A percentile compares a stretch with the other conserved stretches of the same genome.
Conservation (phyloP, 2,329 filamentous ascomycete genomes). For the Stemphylium beticola region DNA sequence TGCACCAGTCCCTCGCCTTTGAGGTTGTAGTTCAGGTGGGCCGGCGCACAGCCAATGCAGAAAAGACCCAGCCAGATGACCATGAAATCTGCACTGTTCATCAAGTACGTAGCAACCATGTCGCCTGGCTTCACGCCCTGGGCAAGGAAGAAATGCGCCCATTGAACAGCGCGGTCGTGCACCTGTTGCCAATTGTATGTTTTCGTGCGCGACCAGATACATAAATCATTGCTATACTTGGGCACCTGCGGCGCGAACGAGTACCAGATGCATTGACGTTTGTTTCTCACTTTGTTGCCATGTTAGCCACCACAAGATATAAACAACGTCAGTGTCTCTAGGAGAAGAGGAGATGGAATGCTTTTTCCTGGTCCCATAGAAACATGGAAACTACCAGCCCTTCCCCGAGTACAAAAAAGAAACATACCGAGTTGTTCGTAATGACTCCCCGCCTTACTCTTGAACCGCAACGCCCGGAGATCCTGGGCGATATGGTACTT, state of each 20-base stretch:
- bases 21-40: slow-evolving; percentile 73
- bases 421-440: slow-evolving; percentile 39
- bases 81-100: slow-evolving; percentile 70
- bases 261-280: slow-evolving; percentile 41
- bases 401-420: no score
- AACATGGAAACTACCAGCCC: no score
- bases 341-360: background rate
- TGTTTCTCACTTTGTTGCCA: slow-evolving; percentile 48
- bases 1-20: slow-evolving; percentile 67
- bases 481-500: slow-evolving; percentile 72
- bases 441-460: slow-evolving; percentile 46
- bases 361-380: background rate
- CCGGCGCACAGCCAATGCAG: slow-evolving; percentile 70
- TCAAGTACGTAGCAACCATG: slow-evolving; percentile 69
- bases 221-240: slow-evolving; percentile 54
- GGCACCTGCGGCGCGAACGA: slow-evolving; percentile 30
- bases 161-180: slow-evolving; percentile 38
- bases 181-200: slow-evolving; percentile 46
- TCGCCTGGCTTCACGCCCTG: slow-evolving; percentile 66
- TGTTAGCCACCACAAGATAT: background rate
- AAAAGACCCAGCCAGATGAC: slow-evolving; percentile 69
- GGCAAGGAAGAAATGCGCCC: slow-evolving; percentile 41
- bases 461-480: slow-evolving; percentile 52
- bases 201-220: slow-evolving; percentile 69
- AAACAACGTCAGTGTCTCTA: no score